Evolutionary conservation across 1,284 basidiomycete species (phyloP).

Genomic region (Heterobasidion occidentale): DNA sequence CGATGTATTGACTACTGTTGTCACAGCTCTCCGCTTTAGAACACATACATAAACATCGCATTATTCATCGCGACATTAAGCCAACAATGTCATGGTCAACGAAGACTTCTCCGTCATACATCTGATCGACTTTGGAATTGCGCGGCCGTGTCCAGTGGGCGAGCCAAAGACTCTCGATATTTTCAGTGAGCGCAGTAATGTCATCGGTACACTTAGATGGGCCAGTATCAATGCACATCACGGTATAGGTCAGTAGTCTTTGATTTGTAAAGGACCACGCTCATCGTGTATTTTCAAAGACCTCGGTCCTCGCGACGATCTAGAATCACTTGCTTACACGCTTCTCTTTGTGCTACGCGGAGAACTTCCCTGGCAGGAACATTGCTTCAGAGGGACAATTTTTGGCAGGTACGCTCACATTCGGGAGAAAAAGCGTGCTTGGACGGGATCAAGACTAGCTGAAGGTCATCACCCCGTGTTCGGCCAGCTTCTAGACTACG

Average conservation of each 20-base stretch:
- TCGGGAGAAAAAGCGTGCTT: neutral
- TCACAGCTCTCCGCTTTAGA: conserved; percentile 4
- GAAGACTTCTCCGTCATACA: neutral
- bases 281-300: conserved; percentile 41
- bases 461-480: neutral
- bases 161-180: neutral
- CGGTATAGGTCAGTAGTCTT: conserved; percentile 34
- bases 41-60: conserved; percentile 23
- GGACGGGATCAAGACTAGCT: neutral
- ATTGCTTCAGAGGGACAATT: too few species aligned
- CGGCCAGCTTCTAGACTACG: neutral
- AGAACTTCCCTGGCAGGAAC: conserved; percentile 33
- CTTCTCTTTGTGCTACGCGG: conserved; percentile 47
- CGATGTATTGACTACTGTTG: neutral
- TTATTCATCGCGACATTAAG: conserved; percentile 39
- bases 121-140: neutral
- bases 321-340: conserved; percentile 44
- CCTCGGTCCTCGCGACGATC: conserved; percentile 40
- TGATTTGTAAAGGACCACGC: conserved; percentile 46
- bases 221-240: conserved; percentile 45
- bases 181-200: neutral
- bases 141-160: neutral
- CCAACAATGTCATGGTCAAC: conserved; percentile 32
- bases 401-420: neutral
- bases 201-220: conserved; percentile 3